These are phyloP conservation scores for Nicotiana tabacum DNA, from an alignment of 257 asterid species.

Conservation along the genomic window DNA sequence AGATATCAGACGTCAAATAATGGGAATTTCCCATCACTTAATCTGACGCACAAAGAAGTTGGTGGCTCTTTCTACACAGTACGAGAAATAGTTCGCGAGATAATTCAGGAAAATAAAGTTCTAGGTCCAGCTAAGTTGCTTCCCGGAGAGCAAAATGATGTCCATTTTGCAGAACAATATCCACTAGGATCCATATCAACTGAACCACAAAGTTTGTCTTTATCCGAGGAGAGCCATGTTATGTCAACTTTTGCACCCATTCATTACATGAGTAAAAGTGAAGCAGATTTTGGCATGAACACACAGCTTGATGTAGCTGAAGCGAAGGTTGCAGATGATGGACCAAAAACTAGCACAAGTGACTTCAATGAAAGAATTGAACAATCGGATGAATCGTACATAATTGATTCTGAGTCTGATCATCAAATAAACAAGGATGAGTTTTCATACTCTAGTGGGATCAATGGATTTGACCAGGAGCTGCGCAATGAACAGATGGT, in stretches of 20 bases:
- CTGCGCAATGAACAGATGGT: slow-evolving; percentile 23
- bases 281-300: slow-evolving; percentile 20
- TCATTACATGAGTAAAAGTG: slow-evolving; percentile 20
- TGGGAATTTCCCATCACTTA: slow-evolving; percentile 79
- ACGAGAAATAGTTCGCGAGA: slow-evolving; percentile 79
- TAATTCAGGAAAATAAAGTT: slow-evolving; percentile 85
- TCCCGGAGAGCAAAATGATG: slow-evolving; percentile 34
- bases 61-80: slow-evolving; percentile 93
- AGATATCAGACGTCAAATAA: slow-evolving; percentile 64
- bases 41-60: slow-evolving; percentile 87
- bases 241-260: slow-evolving; percentile 12
- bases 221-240: slow-evolving; percentile 24
- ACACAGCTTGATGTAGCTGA: slow-evolving; percentile 16
- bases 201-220: slow-evolving; percentile 41
- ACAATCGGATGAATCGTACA: slow-evolving; percentile 17
- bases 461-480: background rate
- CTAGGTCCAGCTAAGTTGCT: slow-evolving; percentile 66
- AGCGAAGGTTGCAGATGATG: background rate
- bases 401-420: slow-evolving; percentile 17
- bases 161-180: slow-evolving; percentile 40
- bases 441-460: slow-evolving; percentile 4
- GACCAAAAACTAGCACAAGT: background rate
- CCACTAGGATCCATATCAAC: slow-evolving; percentile 64
- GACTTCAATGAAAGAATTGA: slow-evolving; percentile 9
- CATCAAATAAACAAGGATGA: slow-evolving; percentile 22